Evolutionary conservation across 768 basidiomycete genomes (phyloP).

Genomic region (Pisolithus marmoratus): DNA sequence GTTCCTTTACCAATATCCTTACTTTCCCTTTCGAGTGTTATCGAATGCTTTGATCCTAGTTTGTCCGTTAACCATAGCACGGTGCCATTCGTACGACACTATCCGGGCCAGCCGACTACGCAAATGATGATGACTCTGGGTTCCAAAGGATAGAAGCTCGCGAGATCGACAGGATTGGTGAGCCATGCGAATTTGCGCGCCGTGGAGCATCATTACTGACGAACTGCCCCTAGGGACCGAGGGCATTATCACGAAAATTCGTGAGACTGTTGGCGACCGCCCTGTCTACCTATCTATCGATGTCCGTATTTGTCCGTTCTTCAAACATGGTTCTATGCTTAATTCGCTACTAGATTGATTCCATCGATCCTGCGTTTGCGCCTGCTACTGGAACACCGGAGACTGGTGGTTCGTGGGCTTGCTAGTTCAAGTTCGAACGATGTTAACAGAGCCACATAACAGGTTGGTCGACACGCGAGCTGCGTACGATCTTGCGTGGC

Average conservation of each 20-base stretch:
- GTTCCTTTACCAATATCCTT: slow-evolving; percentile 20
- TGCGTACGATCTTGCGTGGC: slow-evolving; percentile 71
- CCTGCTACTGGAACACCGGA: slow-evolving; percentile 85
- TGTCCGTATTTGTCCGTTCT: slow-evolving; percentile 32
- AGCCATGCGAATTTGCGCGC: slow-evolving; percentile 5
- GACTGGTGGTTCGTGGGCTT: slow-evolving; percentile 47
- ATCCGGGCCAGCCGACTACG: slow-evolving; percentile 71
- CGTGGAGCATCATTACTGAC: neutral
- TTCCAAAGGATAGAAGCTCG: slow-evolving; percentile 81
- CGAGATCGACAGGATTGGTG: slow-evolving; percentile 79
- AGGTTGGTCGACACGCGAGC: slow-evolving; percentile 75
- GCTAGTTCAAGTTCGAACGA: neutral
- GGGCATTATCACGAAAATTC: slow-evolving; percentile 78
- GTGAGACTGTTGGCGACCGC: slow-evolving; percentile 63
- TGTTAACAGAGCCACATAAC: neutral
- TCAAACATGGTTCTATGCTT: neutral
- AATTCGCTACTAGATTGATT: slow-evolving; percentile 51
- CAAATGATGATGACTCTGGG: slow-evolving; percentile 70
- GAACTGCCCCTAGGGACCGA: slow-evolving; percentile 44
- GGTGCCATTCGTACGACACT: slow-evolving; percentile 85
- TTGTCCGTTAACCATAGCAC: slow-evolving; percentile 52
- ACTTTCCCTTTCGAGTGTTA: slow-evolving; percentile 11
- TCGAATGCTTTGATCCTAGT: slow-evolving; percentile 71
- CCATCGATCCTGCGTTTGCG: slow-evolving; percentile 76
- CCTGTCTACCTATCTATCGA: slow-evolving; percentile 81